phyloP scores from a whole-genome alignment of 768 basidiomycete species.

The Leccinum subgranulosum region DNA sequence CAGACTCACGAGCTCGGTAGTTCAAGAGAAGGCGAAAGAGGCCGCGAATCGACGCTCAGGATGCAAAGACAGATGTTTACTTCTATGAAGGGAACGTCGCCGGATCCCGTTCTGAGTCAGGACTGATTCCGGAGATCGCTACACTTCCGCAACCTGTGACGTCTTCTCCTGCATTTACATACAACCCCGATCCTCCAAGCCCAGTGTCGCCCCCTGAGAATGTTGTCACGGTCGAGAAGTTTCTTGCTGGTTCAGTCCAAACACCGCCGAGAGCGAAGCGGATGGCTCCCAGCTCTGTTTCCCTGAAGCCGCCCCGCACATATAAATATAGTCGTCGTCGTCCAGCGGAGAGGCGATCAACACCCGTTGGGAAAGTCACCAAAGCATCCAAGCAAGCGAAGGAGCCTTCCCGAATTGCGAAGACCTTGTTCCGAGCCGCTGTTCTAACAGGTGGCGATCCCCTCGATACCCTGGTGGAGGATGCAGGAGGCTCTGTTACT shows the following conservation, averaged over 20 bases:
- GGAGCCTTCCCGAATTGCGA: constrained; percentile 5
- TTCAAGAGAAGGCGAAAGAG: constrained; percentile 28
- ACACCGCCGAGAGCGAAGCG: background rate
- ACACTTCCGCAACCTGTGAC: constrained; percentile 7
- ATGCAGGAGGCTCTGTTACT: constrained; percentile 6
- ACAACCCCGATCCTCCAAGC: background rate
- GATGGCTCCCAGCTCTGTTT: background rate
- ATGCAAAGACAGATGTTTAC: background rate
- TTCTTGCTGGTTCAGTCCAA: constrained; percentile 17
- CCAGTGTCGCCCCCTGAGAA: background rate
- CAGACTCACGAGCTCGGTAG: constrained; percentile 5
- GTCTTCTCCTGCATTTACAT: background rate
- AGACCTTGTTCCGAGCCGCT: constrained; percentile 24
- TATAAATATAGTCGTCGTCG: constrained; percentile 9
- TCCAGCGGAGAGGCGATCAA: background rate
- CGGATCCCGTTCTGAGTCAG: background rate
- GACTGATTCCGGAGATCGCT: constrained; percentile 19
- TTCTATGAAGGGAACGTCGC: background rate
- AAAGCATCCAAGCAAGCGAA: background rate
- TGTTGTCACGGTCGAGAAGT: constrained; percentile 26
- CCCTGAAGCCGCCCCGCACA: constrained; percentile 13
- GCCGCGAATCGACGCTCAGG: constrained; percentile 1
- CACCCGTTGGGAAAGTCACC: background rate
- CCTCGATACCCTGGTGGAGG: constrained; percentile 11
- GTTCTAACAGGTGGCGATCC: constrained; percentile 27